These are phyloP conservation scores for Apiospora aurea DNA, from an alignment of 2,329 filamentous ascomycete species.

Conservation along the genomic window DNA sequence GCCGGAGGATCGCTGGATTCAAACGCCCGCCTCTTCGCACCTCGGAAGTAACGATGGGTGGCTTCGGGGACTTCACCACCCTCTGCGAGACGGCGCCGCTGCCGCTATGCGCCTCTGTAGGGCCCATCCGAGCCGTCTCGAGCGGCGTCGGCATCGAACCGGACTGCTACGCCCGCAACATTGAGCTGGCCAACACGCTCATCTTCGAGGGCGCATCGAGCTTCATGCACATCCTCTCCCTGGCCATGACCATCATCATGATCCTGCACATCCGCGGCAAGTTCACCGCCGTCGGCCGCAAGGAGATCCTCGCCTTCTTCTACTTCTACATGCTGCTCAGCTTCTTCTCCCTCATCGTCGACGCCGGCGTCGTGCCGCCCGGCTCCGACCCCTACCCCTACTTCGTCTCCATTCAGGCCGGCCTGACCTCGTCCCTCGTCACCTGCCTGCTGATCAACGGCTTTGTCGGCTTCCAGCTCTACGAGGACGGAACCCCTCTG, in stretches of 20 bases:
- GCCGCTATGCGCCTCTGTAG: conserved; percentile 87
- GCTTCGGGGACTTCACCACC: conserved; percentile 87
- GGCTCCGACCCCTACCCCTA: conserved; percentile 84
- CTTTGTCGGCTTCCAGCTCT: conserved; percentile 97
- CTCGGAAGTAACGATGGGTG: conserved; percentile 62
- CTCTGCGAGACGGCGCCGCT: conserved; percentile 87
- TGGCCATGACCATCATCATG: conserved; percentile 96
- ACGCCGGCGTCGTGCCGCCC: conserved; percentile 90
- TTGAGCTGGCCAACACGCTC: conserved; percentile 96
- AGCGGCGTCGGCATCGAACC: conserved; percentile 81
- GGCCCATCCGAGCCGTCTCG: conserved; percentile 72
- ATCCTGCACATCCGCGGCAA: conserved; percentile 96
- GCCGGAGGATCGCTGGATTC: background rate
- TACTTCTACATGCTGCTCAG: conserved; percentile 94
- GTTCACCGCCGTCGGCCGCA: conserved; percentile 90
- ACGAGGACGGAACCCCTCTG: conserved; percentile 93
- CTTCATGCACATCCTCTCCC: conserved; percentile 88
- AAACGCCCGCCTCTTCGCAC: background rate
- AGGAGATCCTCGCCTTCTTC: conserved; percentile 87
- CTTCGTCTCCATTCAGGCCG: conserved; percentile 88
- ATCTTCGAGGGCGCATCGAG: conserved; percentile 94
- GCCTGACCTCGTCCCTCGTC: conserved; percentile 83
- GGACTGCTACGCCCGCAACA: conserved; percentile 90
- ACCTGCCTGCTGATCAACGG: conserved; percentile 94
- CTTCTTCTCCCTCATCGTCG: conserved; percentile 86